Conservation (phyloP, 2,329 filamentous ascomycete species). For the Helotiales sp. region DNA sequence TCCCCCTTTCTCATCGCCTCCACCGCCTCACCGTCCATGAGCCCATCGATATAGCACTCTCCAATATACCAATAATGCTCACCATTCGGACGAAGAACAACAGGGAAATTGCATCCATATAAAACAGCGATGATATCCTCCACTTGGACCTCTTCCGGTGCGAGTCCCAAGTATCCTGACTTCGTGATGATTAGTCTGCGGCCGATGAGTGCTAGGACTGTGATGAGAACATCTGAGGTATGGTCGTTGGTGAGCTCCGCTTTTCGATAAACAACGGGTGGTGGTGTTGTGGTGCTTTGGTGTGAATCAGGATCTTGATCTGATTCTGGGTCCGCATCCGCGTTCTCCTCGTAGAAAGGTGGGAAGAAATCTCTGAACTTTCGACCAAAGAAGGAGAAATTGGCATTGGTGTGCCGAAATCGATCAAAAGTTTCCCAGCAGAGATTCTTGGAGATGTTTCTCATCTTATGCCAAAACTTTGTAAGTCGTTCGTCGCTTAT, state of each 20-base stretch:
- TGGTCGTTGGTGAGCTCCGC: neutral
- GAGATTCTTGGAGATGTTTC: neutral
- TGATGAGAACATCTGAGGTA: neutral
- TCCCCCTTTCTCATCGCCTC: neutral
- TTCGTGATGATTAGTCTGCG: neutral
- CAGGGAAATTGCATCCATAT: conserved; percentile 10
- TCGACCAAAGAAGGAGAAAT: conserved; percentile 8
- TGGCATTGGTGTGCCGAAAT: conserved; percentile 12
- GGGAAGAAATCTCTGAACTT: conserved; percentile 7
- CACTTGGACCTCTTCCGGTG: neutral
- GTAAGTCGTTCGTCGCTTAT: neutral
- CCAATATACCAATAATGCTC: neutral
- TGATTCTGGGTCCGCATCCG: no score
- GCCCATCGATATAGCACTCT: conserved; percentile 7
- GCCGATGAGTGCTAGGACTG: neutral
- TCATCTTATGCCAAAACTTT: neutral
- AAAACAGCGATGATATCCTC: conserved; percentile 1
- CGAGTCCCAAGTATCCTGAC: neutral
- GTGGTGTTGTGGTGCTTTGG: neutral
- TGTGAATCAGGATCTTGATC: no score
- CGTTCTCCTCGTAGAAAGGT: neutral
- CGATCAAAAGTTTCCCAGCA: conserved; percentile 7
- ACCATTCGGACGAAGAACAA: neutral
- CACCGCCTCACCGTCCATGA: conserved; percentile 10
- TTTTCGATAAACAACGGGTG: neutral